Evolutionary conservation across 179 eudicot species (phyloP).

Genomic region (Carnegiea gigantea): DNA sequence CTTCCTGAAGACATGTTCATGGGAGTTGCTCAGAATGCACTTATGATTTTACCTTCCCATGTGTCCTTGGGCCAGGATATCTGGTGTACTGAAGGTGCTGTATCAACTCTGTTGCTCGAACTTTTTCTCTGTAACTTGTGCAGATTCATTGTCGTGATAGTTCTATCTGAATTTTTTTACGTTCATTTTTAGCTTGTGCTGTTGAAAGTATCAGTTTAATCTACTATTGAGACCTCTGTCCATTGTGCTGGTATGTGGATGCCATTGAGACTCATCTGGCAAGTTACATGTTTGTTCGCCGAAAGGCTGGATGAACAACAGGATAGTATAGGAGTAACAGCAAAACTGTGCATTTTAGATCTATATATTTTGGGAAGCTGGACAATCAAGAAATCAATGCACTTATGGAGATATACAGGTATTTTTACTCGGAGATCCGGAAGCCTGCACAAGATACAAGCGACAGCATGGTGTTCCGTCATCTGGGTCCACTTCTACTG

Average conservation of each 20-base stretch:
- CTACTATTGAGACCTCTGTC: background rate
- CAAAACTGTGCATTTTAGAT: background rate
- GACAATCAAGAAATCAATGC: conserved; percentile 1
- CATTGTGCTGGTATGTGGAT: conserved; percentile 1
- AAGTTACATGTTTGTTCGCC: background rate
- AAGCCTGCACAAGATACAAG: conserved; percentile 85
- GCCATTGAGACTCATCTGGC: conserved; percentile 9
- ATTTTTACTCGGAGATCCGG: conserved; percentile 58
- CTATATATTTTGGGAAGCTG: background rate
- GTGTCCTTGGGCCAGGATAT: background rate
- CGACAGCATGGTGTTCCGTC: conserved; percentile 91
- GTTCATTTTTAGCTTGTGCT: background rate
- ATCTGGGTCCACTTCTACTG: conserved; percentile 73
- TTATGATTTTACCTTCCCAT: background rate
- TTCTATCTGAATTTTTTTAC: background rate
- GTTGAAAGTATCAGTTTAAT: background rate
- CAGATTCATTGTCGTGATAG: background rate
- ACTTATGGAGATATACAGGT: conserved; percentile 25
- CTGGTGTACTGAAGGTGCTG: background rate
- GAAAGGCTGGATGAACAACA: background rate
- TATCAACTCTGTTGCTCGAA: background rate
- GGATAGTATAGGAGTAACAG: background rate
- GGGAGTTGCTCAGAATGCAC: background rate
- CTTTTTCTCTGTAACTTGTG: background rate
- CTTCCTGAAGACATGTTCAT: background rate